A percentile compares a stretch with the other conserved stretches of the same genome.
phyloP scores from a whole-genome alignment of 1,284 basidiomycete genomes.

The Ganoderma sp. region DNA sequence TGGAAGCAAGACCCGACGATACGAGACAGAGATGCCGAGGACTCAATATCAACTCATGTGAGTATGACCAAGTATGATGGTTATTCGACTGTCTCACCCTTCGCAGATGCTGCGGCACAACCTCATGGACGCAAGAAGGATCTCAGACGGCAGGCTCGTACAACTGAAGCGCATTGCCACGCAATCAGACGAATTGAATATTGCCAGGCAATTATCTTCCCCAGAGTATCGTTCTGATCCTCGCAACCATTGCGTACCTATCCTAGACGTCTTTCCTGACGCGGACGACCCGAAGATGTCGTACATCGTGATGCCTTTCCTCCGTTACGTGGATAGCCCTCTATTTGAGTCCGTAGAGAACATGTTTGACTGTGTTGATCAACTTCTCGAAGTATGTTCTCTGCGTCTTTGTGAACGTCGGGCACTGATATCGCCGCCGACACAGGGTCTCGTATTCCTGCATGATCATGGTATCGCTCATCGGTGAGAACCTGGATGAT shows the following conservation, averaged over 20 bases:
- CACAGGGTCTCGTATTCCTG: conserved; percentile 37
- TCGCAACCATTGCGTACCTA: conserved; percentile 41
- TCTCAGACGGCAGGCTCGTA: too few species aligned
- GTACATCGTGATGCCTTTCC: conserved; percentile 42
- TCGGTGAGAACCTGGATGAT: conserved; percentile 21
- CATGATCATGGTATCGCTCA: conserved; percentile 37
- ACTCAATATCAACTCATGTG: neutral
- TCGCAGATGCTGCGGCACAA: neutral
- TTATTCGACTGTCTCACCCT: too few species aligned
- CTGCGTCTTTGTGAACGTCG: conserved; percentile 20
- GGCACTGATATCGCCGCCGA: neutral
- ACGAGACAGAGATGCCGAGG: conserved; percentile 2
- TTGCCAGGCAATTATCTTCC: too few species aligned
- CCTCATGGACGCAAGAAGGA: too few species aligned
- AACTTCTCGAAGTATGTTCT: conserved; percentile 32
- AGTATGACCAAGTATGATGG: neutral
- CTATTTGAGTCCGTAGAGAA: conserved; percentile 33
- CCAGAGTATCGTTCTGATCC: conserved; percentile 27
- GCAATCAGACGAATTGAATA: too few species aligned
- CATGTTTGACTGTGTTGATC: conserved; percentile 36
- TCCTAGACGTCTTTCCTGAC: conserved; percentile 39
- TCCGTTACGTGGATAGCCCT: conserved; percentile 34
- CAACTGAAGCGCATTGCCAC: too few species aligned
- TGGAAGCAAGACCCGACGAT: conserved; percentile 21
- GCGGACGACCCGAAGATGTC: conserved; percentile 21